Conservation (phyloP, 139 green algal genomes). For the Eudorina sp. region DNA sequence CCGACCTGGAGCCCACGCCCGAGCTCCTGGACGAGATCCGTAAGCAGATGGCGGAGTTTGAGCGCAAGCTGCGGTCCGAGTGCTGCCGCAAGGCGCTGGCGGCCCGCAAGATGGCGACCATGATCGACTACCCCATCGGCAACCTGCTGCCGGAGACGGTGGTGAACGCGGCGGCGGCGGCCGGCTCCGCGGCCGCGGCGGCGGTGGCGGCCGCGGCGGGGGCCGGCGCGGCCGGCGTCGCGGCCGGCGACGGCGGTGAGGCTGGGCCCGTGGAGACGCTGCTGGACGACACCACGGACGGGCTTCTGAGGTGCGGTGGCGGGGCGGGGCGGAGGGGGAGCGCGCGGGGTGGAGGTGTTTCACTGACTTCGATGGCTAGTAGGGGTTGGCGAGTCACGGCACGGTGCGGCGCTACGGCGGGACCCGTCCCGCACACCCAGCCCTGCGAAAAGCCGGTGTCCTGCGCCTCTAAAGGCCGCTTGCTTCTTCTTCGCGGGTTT, state of each 20-base stretch:
- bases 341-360: no score
- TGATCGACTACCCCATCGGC: not conserved
- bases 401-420: no score
- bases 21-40: conserved; percentile 53
- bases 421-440: no score
- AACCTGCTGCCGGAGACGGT: conserved; percentile 5
- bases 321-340: no score
- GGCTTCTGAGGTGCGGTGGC: conserved; percentile 8
- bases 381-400: no score
- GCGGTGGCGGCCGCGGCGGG: not conserved
- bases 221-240: not conserved
- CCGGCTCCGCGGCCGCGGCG: not conserved
- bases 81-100: conserved; percentile 29
- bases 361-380: no score
- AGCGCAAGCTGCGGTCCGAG: conserved; percentile 43
- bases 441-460: no score
- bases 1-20: conserved; percentile 34
- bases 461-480: no score
- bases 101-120: not conserved
- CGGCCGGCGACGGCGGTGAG: not conserved
- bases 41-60: conserved; percentile 30
- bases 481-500: no score
- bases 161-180: not conserved
- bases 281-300: not conserved
- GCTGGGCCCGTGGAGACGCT: not conserved